Percentiles rank a stretch among this genome's conserved stretches.
Evolutionary conservation across 2,329 filamentous ascomycete genomes (phyloP).

Genomic region (Xylariaceae sp.): DNA sequence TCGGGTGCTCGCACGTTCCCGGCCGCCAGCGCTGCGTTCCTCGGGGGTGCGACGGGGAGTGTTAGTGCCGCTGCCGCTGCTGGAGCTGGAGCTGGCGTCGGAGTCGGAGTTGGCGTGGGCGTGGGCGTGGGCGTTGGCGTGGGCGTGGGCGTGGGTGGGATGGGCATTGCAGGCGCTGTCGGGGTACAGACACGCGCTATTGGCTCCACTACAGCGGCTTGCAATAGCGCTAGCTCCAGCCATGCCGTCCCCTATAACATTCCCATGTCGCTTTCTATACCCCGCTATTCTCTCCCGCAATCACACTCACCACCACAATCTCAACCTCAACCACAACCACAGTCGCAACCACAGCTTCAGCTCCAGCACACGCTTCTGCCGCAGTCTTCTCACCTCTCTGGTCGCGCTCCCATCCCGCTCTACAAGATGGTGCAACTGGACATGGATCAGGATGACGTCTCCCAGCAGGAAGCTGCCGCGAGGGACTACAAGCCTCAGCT

Average conservation of each 20-base stretch:
- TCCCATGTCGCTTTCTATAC: neutral
- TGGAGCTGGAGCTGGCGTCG: conserved; percentile 21
- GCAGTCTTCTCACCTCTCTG: conserved; percentile 11
- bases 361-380: conserved; percentile 6
- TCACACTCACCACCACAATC: neutral
- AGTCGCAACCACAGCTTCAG: conserved; percentile 2
- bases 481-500: conserved; percentile 54
- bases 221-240: conserved; percentile 8
- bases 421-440: conserved; percentile 39
- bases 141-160: neutral
- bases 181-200: conserved; percentile 1
- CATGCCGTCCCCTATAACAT: conserved; percentile 10
- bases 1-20: conserved; percentile 23
- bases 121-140: conserved; percentile 6
- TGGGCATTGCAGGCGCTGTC: neutral
- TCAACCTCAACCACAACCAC: conserved; percentile 15
- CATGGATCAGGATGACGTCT: conserved; percentile 37
- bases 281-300: conserved; percentile 3
- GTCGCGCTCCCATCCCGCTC: conserved; percentile 10
- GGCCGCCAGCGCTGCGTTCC: conserved; percentile 21
- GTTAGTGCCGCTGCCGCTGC: conserved; percentile 1
- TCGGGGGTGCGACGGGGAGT: conserved; percentile 18
- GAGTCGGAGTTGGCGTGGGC: conserved; percentile 10
- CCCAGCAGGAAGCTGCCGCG: conserved; percentile 56
- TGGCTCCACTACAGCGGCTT: conserved; percentile 14